Evolutionary conservation across 345 rosid genomes (phyloP).

Genomic region (Moricandia arvensis): DNA sequence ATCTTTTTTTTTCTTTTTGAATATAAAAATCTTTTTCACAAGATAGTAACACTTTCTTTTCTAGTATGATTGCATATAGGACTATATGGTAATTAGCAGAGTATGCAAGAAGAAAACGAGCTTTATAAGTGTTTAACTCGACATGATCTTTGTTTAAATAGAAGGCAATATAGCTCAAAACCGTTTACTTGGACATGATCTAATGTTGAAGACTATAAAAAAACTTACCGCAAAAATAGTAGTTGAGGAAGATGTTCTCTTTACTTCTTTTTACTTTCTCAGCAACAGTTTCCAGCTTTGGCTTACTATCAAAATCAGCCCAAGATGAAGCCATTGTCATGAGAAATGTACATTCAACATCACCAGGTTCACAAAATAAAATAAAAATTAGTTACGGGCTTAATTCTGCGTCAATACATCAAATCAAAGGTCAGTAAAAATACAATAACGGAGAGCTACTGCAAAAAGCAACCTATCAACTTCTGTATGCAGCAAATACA

Average conservation of each 20-base stretch:
- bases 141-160: no score
- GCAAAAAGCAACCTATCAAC: constrained; percentile 26
- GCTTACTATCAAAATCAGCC: constrained; percentile 33
- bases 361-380: constrained; percentile 2
- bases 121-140: background rate
- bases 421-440: constrained; percentile 3
- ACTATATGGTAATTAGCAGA: constrained; percentile 6
- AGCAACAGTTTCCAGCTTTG: constrained; percentile 30
- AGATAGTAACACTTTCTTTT: constrained; percentile 13
- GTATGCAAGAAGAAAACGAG: background rate
- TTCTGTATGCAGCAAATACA: constrained; percentile 21
- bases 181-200: constrained; percentile 17
- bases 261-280: constrained; percentile 15
- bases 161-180: constrained; percentile 10
- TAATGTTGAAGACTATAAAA: constrained; percentile 16
- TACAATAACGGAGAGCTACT: constrained; percentile 18
- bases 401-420: constrained; percentile 6
- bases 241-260: constrained; percentile 2
- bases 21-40: background rate
- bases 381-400: background rate
- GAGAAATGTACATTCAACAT: constrained; percentile 7
- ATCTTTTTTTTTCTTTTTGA: no score
- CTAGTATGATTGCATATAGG: constrained; percentile 7
- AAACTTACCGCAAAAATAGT: constrained; percentile 10
- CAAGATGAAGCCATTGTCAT: constrained; percentile 14